Conservation (phyloP, 1,284 basidiomycete genomes). For the Sporisorium sorghi region DNA sequence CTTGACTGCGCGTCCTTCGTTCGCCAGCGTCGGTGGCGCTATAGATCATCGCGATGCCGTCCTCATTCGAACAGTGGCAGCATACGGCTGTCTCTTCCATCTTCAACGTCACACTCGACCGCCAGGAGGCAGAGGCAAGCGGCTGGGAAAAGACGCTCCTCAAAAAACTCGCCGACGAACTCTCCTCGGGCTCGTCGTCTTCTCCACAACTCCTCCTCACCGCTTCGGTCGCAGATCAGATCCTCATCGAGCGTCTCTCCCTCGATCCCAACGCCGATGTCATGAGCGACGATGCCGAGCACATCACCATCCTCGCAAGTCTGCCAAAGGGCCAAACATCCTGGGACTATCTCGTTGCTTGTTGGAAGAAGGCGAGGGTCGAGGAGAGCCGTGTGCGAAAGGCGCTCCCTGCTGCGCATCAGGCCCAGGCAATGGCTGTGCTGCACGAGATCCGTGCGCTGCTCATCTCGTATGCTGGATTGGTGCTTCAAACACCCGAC, state of each 20-base stretch:
- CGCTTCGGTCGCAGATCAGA: constrained; percentile 76
- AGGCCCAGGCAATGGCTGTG: constrained; percentile 72
- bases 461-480: constrained; percentile 88
- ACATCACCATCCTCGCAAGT: constrained; percentile 80
- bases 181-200: constrained; percentile 76
- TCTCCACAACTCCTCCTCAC: constrained; percentile 36
- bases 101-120: constrained; percentile 85
- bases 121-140: constrained; percentile 77
- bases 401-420: constrained; percentile 74
- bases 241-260: constrained; percentile 88
- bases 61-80: constrained; percentile 75
- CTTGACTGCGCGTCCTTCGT: background rate
- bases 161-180: constrained; percentile 79
- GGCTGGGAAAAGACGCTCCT: constrained; percentile 85
- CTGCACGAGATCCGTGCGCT: constrained; percentile 70
- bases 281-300: constrained; percentile 87
- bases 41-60: constrained; percentile 19
- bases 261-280: constrained; percentile 78
- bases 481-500: constrained; percentile 85
- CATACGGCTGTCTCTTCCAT: constrained; percentile 77
- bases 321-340: constrained; percentile 82
- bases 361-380: constrained; percentile 78
- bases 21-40: background rate
- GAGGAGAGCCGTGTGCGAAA: constrained; percentile 64
- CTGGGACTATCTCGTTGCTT: constrained; percentile 89